phyloP scores from a whole-genome alignment of 495 filamentous ascomycete genomes.

The Penicillium canescens region DNA sequence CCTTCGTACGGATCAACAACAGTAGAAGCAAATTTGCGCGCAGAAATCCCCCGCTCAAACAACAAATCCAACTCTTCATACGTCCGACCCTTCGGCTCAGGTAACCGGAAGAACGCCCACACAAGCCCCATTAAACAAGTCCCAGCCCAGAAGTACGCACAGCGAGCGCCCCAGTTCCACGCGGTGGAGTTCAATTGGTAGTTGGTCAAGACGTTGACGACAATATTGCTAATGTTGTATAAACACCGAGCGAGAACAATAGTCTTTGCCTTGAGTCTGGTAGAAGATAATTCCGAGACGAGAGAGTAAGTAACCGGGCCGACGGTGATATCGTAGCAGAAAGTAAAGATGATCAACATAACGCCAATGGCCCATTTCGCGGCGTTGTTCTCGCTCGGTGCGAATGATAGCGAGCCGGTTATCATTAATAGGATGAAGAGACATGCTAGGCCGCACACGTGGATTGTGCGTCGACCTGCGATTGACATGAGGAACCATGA shows the following conservation, averaged over 20 bases:
- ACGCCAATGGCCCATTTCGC: constrained; percentile 38
- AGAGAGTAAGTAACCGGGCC: constrained; percentile 73
- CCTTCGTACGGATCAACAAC: constrained; percentile 13
- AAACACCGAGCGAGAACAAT: constrained; percentile 60
- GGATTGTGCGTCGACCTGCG: constrained; percentile 64
- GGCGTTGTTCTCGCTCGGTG: constrained; percentile 40
- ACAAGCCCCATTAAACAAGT: constrained; percentile 63
- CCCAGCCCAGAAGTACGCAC: constrained; percentile 69
- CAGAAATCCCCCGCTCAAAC: constrained; percentile 54
- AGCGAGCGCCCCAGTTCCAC: constrained; percentile 67
- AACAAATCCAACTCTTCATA: constrained; percentile 55
- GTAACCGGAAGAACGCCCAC: constrained; percentile 67
- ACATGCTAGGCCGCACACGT: constrained; percentile 59
- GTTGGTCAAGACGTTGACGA: constrained; percentile 63
- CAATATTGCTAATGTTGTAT: constrained; percentile 66
- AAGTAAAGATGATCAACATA: constrained; percentile 64
- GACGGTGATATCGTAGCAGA: constrained; percentile 67
- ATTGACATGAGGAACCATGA: constrained; percentile 66
- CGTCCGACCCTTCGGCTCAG: constrained; percentile 63
- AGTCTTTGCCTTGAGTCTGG: constrained; percentile 67
- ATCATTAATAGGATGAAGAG: constrained; percentile 60
- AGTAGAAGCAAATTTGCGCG: constrained; percentile 11
- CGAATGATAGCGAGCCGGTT: constrained; percentile 64
- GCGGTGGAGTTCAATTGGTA: constrained; percentile 65
- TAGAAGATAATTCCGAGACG: constrained; percentile 65